Conservation (phyloP, 2,329 filamentous ascomycete genomes). For the Rhytidhysteron rufulum region DNA sequence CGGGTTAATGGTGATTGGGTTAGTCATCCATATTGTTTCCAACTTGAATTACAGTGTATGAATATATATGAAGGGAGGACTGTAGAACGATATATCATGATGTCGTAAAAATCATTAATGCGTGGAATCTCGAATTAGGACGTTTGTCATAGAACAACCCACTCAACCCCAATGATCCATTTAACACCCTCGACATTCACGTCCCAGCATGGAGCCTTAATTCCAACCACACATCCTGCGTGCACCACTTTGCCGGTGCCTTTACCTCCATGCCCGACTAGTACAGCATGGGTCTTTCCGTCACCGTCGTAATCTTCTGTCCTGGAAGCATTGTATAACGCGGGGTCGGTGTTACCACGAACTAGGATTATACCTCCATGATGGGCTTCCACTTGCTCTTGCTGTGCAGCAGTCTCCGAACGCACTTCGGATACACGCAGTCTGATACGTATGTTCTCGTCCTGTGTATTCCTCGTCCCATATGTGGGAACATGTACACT, state of each 20-base stretch:
- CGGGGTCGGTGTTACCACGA: constrained; percentile 12
- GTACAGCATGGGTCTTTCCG: constrained; percentile 15
- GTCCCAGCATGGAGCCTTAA: constrained; percentile 41
- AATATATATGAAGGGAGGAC: background rate
- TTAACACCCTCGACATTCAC: constrained; percentile 29
- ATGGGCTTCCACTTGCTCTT: constrained; percentile 17
- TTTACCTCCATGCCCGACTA: constrained; percentile 25
- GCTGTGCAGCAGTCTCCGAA: constrained; percentile 1
- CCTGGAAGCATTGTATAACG: constrained; percentile 13
- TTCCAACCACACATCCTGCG: constrained; percentile 26
- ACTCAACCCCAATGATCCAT: constrained; percentile 43
- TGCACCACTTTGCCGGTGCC: constrained; percentile 16
- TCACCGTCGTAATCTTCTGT: background rate
- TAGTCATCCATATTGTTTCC: background rate
- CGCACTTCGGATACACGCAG: constrained; percentile 8
- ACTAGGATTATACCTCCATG: constrained; percentile 21
- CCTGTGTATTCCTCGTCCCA: constrained; percentile 12
- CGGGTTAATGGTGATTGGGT: background rate
- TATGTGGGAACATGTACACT: constrained; percentile 9
- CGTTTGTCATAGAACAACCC: constrained; percentile 24
- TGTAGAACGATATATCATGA: background rate
- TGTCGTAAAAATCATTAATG: background rate
- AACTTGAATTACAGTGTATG: background rate
- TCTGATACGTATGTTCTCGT: constrained; percentile 22
- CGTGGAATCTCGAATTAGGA: background rate